Base-by-base conservation (phyloP, 1,284 basidiomycete species). In the Laetiporus sulphureus region DNA sequence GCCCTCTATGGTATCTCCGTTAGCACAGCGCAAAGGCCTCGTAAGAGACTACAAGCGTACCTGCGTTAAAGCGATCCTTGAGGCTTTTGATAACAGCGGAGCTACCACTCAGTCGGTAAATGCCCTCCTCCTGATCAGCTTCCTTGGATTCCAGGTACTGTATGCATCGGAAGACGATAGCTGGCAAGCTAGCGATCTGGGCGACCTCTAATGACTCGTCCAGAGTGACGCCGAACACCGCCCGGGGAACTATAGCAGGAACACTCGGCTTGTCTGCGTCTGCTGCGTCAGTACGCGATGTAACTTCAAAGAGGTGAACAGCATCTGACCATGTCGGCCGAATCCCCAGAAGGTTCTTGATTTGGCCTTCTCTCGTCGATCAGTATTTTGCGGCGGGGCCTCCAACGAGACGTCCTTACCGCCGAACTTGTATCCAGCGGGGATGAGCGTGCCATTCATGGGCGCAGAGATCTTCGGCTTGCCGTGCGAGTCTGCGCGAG, bases 51-150 rank as follows among this genome's bases (percentile, higher is more conserved):
- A 42, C 38, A 16, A 12, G 67, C 77, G 52, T 55, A 89, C 88
- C 87, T 49, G 71, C 62, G 62, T 98, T 96, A 69, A 98, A 99
- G 45, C 83, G 77, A 57, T 98, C 95, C 58, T 88, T 92, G 44
- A 99, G 71, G 34, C 72, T 80, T 71, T 97, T 97, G 69, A 98
- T 94, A 40, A 94, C 91, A 21, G 91, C 90, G 44, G 89, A 89
- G 56, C 87, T 91, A 6, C 92, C 93, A 54, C 87, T 92, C 41
- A 99, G 68, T 40, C 95, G 82, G 66, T 99, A 99, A 51, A 99
- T 96, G 27, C 95, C 95, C 66, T 99, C 95, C 59, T 99, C 95
- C 55, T 89, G 80, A 51, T 96, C 89, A 8, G 95, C 95, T 57
- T 90, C 78, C 64, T 91, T 91, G 24, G 81, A 77, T 68, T 95